Evolutionary conservation across 805 yeast genomes (phyloP), one percentile per base, ranked within the genome.

Genomic region (Tetrapisispora arboricola): DNA sequence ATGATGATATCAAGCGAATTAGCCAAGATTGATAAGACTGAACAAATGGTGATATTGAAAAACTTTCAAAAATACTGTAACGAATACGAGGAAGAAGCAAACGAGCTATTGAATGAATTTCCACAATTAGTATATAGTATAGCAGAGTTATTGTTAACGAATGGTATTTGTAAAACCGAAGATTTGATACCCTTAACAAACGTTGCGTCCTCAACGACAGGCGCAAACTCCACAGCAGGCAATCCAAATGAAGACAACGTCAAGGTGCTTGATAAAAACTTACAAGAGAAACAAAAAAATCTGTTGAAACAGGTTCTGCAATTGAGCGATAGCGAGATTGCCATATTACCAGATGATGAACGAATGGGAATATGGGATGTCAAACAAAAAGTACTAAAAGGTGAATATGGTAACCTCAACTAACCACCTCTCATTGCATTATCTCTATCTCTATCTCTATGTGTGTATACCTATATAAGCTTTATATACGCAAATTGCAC

Each of bases 101-200:
- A 66, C 39, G 72, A 71, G 31, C 63, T 88, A 26, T 64, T 88
- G 15, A 70, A 70, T 21, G 75, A 75, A 47, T 77, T 78, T 44
- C 96, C 96, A 0, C 96, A 90, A 58, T 66, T 90, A 35, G 65
- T 84, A 2, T 86, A 78, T 58, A 92, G 95, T 0, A 65, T 85
- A 22, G 90, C 87, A 2, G 96, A 88, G 54, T 67, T 79, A 2
- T 61, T 85, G 45, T 55, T 80, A 46, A 63, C 60, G 13, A 57
- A 57, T 38, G 59, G 62, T 13, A 48, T 61, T 20, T 50, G 61
- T 19, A 50, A 53, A 26, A 59, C 59, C 6, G 66, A 61, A 30
- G 64, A 60, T 33, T 35, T 61, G 43, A 56, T 61, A 25, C 59
- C 60, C 27, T 43, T 58, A 17, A 61, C 63, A 59, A 44, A 57